Evolutionary conservation across 352 stramenopile genomes (phyloP).

Genomic region (Pythium sp.): DNA sequence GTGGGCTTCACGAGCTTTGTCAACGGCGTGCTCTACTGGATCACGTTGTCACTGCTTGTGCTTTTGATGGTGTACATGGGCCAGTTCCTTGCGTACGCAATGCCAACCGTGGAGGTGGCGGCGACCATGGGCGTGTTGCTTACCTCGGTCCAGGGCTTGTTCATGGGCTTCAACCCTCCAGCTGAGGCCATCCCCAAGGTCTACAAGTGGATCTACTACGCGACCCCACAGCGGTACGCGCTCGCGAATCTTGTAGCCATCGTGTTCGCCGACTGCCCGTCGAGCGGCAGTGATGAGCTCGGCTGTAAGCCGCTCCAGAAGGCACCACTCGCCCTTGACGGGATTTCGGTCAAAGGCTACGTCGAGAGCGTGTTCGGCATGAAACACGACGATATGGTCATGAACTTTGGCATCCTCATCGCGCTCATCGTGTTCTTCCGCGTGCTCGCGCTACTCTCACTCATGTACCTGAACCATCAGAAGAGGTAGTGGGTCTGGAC

Average conservation of each 20-base stretch:
- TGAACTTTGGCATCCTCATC: slow-evolving; percentile 27
- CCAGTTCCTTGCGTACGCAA: too few relatives aligned
- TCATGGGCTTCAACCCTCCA: slow-evolving; percentile 42
- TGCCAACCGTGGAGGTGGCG: too few relatives aligned
- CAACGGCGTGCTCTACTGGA: too few relatives aligned
- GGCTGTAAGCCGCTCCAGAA: slow-evolving; percentile 12
- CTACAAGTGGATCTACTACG: slow-evolving; percentile 48
- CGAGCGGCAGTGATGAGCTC: slow-evolving; percentile 30
- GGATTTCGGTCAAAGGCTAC: slow-evolving; percentile 32
- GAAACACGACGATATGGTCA: slow-evolving; percentile 17
- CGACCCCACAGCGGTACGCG: slow-evolving; percentile 35
- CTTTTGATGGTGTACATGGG: too few relatives aligned
- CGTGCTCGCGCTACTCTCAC: slow-evolving; percentile 31
- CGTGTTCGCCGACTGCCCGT: slow-evolving; percentile 40
- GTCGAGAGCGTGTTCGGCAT: slow-evolving; percentile 36
- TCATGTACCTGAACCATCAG: slow-evolving; percentile 41
- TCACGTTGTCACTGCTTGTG: too few relatives aligned
- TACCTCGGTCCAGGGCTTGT: slow-evolving; percentile 33
- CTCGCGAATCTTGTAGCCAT: slow-evolving; percentile 35
- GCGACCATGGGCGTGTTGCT: slow-evolving; percentile 33
- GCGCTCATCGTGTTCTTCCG: slow-evolving; percentile 44
- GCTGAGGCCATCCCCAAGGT: slow-evolving; percentile 29
- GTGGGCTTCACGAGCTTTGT: too few relatives aligned
- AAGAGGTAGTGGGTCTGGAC: slow-evolving; percentile 1
- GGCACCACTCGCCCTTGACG: slow-evolving; percentile 23